These are phyloP conservation scores for Tripidium arundinaceum DNA, from an alignment of 202 grass and related monocot species.

Conservation along the genomic window DNA sequence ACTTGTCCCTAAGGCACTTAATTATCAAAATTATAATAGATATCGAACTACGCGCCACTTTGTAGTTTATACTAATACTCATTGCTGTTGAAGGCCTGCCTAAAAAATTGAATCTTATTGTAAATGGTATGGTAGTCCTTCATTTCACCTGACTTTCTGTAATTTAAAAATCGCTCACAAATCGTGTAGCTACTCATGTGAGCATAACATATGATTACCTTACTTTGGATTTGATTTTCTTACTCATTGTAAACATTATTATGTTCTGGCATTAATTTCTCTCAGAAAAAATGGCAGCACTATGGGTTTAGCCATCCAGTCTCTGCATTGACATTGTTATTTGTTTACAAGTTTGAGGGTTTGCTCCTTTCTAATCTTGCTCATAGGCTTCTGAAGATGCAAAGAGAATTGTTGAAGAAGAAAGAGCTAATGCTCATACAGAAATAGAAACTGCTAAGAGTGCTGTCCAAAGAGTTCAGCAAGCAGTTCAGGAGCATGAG, in stretches of 20 bases:
- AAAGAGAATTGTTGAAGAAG: conserved; percentile 90
- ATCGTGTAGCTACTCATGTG: not conserved
- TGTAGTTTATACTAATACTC: not conserved
- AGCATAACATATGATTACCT: not conserved
- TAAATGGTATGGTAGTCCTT: not conserved
- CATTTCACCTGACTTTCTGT: conserved; percentile 5
- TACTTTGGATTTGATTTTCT: not conserved
- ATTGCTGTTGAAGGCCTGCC: not conserved
- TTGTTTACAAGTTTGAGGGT: conserved; percentile 21
- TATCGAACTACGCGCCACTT: not conserved
- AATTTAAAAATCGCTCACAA: not conserved
- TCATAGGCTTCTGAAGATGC: conserved; percentile 92
- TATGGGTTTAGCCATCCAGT: not conserved
- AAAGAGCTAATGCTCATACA: conserved; percentile 69
- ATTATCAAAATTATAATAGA: not conserved
- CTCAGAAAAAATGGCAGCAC: not conserved
- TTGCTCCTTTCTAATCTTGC: conserved; percentile 15
- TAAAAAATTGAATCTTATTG: not conserved
- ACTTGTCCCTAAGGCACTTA: not conserved
- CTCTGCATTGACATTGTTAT: not conserved
- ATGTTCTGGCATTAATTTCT: not conserved
- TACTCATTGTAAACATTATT: not conserved
- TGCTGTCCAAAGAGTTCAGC: conserved; percentile 83
- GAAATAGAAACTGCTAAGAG: conserved; percentile 78
- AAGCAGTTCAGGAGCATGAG: conserved; percentile 82